Evolutionary conservation across 306 rosid genomes (phyloP).

Genomic region (Sophora flavescens): DNA sequence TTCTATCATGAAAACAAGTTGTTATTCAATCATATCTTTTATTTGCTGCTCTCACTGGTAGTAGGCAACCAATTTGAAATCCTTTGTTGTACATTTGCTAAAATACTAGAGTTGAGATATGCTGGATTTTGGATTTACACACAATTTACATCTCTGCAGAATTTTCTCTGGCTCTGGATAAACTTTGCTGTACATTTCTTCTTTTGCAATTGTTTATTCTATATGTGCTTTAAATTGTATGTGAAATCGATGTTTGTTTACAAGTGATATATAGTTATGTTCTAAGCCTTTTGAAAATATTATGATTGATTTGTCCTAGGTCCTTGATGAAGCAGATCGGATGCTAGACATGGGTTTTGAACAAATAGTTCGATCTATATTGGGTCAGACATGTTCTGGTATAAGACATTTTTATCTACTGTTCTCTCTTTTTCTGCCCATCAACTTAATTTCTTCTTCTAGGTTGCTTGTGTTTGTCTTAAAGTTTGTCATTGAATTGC

Average conservation of each 20-base stretch:
- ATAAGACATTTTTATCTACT: slow-evolving; percentile 29
- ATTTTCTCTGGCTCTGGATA: slow-evolving; percentile 26
- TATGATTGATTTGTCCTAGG: slow-evolving; percentile 54
- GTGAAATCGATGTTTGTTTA: slow-evolving; percentile 9
- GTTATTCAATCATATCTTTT: slow-evolving; percentile 9
- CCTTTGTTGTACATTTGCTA: slow-evolving; percentile 5
- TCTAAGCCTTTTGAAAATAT: slow-evolving; percentile 22
- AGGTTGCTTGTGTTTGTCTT: neutral
- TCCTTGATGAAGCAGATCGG: slow-evolving; percentile 98
- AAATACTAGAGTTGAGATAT: slow-evolving; percentile 15
- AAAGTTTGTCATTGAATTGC: neutral
- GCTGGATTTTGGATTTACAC: slow-evolving; percentile 29
- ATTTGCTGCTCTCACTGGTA: slow-evolving; percentile 1
- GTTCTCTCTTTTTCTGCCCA: slow-evolving; percentile 10
- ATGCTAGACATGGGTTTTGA: slow-evolving; percentile 99
- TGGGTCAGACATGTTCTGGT: slow-evolving; percentile 90
- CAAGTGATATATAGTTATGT: neutral
- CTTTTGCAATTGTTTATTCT: neutral
- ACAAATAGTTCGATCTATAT: slow-evolving; percentile 84
- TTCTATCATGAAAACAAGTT: neutral
- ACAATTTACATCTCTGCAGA: slow-evolving; percentile 15
- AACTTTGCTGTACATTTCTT: neutral
- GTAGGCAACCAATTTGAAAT: neutral
- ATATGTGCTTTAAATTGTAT: slow-evolving; percentile 1
- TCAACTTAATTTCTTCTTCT: slow-evolving; percentile 6